Evolutionary conservation across 1,284 basidiomycete genomes (phyloP).

Genomic region (Ustilago hordei): DNA sequence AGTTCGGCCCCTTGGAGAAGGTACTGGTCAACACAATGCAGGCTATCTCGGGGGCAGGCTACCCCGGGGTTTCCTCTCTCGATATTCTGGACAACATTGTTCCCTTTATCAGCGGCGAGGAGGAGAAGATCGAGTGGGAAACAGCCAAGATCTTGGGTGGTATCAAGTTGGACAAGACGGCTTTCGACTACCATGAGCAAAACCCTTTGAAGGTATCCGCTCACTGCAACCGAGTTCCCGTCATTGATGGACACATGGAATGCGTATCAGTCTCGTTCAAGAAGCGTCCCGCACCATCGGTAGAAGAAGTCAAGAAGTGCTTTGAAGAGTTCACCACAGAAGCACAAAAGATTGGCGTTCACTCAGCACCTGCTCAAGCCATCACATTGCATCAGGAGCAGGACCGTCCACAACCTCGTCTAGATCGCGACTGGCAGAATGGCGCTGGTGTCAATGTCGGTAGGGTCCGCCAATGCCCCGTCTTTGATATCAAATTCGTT

Average conservation of each 20-base stretch:
- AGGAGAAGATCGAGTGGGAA: constrained; percentile 98
- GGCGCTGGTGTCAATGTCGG: constrained; percentile 95
- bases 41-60: constrained; percentile 96
- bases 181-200: constrained; percentile 86
- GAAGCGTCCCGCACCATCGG: constrained; percentile 82
- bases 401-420: constrained; percentile 92
- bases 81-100: constrained; percentile 98
- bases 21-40: constrained; percentile 95
- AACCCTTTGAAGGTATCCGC: constrained; percentile 88
- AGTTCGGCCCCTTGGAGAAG: constrained; percentile 91
- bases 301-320: constrained; percentile 87
- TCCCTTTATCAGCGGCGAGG: constrained; percentile 87
- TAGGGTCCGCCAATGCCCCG: constrained; percentile 86
- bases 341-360: constrained; percentile 83
- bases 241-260: constrained; percentile 90
- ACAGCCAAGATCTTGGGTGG: constrained; percentile 92
- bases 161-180: constrained; percentile 54
- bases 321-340: constrained; percentile 81
- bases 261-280: constrained; percentile 89
- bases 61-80: constrained; percentile 89
- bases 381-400: constrained; percentile 91
- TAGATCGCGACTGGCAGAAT: constrained; percentile 90
- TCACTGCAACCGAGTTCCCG: constrained; percentile 89
- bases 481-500: constrained; percentile 87
- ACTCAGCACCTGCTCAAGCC: constrained; percentile 86